Conservation (phyloP, 768 basidiomycete genomes). For the Gloeopeniophorella convolvens region DNA sequence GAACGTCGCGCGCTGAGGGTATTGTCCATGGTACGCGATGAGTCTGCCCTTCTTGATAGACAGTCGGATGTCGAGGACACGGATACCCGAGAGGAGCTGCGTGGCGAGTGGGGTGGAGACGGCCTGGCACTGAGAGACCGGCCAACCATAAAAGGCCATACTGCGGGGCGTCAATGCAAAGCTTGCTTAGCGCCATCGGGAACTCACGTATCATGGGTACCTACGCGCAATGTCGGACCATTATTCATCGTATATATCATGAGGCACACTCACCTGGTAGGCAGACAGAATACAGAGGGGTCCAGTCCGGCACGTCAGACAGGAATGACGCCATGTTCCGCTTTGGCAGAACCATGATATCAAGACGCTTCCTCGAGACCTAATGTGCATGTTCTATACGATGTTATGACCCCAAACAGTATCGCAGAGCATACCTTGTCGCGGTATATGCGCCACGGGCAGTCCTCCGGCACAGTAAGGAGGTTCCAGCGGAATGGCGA, state of each 20-base stretch:
- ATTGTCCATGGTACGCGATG: constrained; percentile 74
- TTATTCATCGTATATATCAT: constrained; percentile 5
- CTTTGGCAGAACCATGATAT: constrained; percentile 51
- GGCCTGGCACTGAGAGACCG: constrained; percentile 82
- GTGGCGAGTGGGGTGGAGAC: constrained; percentile 48
- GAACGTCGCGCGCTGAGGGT: constrained; percentile 66
- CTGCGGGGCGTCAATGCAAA: constrained; percentile 30
- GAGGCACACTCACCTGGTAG: constrained; percentile 56
- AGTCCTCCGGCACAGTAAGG: constrained; percentile 36
- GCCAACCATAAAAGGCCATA: constrained; percentile 83
- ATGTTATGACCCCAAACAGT: background rate
- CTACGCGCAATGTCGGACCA: constrained; percentile 26
- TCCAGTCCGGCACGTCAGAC: constrained; percentile 55
- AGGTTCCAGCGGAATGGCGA: constrained; percentile 23
- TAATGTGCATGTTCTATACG: constrained; percentile 23
- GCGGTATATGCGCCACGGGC: constrained; percentile 54
- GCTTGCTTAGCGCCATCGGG: background rate
- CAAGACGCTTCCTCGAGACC: constrained; percentile 40
- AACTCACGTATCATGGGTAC: constrained; percentile 64
- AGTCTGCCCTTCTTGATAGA: constrained; percentile 56
- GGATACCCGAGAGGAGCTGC: constrained; percentile 74
- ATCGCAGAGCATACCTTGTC: constrained; percentile 37
- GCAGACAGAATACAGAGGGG: constrained; percentile 64
- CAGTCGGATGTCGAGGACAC: constrained; percentile 77
- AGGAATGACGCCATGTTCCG: constrained; percentile 54